phyloP scores from a whole-genome alignment of 202 grass and related monocot species.

The Setaria viridis region DNA sequence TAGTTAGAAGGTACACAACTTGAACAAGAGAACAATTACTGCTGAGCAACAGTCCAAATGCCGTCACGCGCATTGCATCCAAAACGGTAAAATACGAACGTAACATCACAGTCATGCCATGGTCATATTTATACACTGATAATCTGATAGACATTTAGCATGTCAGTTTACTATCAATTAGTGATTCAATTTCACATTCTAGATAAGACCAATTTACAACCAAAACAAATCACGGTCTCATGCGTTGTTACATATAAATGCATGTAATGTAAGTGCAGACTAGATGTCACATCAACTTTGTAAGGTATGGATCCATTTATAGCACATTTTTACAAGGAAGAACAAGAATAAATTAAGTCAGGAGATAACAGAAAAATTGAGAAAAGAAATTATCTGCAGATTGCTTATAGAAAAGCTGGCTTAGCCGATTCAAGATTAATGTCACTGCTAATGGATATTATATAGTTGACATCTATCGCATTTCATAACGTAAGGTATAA shows the following conservation, averaged over 20 bases:
- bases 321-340: neutral
- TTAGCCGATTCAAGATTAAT: neutral
- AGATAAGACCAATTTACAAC: neutral
- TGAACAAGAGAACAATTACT: conserved; percentile 10
- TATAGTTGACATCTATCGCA: neutral
- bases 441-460: neutral
- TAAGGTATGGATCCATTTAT: neutral
- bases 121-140: neutral
- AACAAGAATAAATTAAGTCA: neutral
- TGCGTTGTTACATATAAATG: neutral
- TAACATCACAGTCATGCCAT: neutral
- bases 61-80: neutral
- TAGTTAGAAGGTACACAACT: conserved; percentile 15
- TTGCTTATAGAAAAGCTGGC: neutral
- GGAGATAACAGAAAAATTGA: neutral
- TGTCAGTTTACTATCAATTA: neutral
- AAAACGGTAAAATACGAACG: neutral
- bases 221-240: neutral
- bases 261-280: conserved; percentile 1
- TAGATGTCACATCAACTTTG: conserved; percentile 18
- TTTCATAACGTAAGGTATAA: conserved; percentile 4
- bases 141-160: neutral
- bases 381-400: neutral
- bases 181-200: conserved; percentile 3
- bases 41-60: neutral